Evolutionary conservation across 1,284 basidiomycete species (phyloP), one percentile per base, ranked within the genome.

Genomic region (Anthracocystis walkeri): DNA sequence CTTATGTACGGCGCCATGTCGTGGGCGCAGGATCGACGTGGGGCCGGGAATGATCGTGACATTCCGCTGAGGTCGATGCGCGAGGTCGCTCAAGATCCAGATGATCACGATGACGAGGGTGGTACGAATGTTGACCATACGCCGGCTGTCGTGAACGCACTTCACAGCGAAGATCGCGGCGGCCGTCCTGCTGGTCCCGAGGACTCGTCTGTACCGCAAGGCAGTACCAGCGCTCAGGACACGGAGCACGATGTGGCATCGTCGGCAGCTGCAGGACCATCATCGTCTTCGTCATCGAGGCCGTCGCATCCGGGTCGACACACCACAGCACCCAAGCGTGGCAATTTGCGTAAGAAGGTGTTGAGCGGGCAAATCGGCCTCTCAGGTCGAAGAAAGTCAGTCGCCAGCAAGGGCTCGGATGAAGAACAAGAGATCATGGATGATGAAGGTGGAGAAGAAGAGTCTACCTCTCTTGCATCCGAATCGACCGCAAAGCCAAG

Each of bases 1-100:
- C 27, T 78, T 18, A 69, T 78, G 62, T 78, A 69, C 27, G 75
- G 69, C 16, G 75, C 72, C 41, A 80, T 80, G 69, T 58, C 56
- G 8, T 78, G 72, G 68, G 69, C 75, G 2, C 64, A 65, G 16
- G 61, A 66, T 29, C 54, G 55, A 10, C 58, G 69, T 41, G 62
- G 62, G 1, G 5, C 50, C 7, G 61, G 64, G 7, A 50, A 61
- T 0, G 59, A 68, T 7, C 23, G 27, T 12, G 66, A 70, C 14
- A 16, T 57, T 14, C 58, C 62, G 8, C 35, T 62, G 20, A 52
- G 65, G 12, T 56, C 60, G 20, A 31, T 46, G 14, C 49, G 57
- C 2, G 21, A 20, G 4, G 23, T 29, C 6, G 52, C 20, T 0
- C 50, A 53, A 16, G 44, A 40, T 18, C 35, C 38, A 16, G 35